Conservation (phyloP, 108 stramenopile species). For the Poteriospumella lacustris region DNA sequence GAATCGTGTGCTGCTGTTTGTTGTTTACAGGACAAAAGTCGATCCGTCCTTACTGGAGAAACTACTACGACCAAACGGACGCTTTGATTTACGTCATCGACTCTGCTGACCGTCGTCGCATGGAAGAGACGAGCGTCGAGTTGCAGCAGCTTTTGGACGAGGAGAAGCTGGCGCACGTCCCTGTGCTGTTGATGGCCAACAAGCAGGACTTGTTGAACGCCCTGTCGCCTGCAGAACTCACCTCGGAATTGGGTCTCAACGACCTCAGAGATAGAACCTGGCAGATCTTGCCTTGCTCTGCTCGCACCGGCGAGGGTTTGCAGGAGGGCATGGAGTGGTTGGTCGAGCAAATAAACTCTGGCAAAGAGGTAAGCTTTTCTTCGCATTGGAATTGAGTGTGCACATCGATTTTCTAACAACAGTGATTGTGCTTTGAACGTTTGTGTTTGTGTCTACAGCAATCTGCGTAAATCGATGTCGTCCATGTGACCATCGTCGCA, state of each 20-base stretch:
- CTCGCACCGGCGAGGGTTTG: slow-evolving; percentile 67
- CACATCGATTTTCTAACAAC: too few relatives aligned
- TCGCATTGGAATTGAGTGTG: too few relatives aligned
- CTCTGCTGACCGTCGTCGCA: slow-evolving; percentile 44
- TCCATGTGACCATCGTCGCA: too few relatives aligned
- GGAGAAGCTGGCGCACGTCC: slow-evolving; percentile 57
- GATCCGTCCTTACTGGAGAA: slow-evolving; percentile 62
- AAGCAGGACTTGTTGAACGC: slow-evolving; percentile 66
- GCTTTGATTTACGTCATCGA: slow-evolving; percentile 55
- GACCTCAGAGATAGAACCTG: slow-evolving; percentile 48
- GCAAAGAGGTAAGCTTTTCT: too few relatives aligned
- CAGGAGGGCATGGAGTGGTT: slow-evolving; percentile 44
- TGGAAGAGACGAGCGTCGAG: slow-evolving; percentile 53
- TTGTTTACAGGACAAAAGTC: slow-evolving; percentile 54
- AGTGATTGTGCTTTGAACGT: too few relatives aligned
- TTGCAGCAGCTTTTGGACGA: slow-evolving; percentile 40
- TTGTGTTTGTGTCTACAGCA: too few relatives aligned
- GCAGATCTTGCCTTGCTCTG: slow-evolving; percentile 62
- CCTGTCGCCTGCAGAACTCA: slow-evolving; percentile 56
- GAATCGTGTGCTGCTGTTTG: not conserved
- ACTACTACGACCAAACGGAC: slow-evolving; percentile 62
- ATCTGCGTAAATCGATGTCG: too few relatives aligned
- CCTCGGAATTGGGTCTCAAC: slow-evolving; percentile 53
- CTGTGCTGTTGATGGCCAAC: slow-evolving; percentile 63
- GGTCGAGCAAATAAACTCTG: slow-evolving; percentile 23